phyloP scores from a whole-genome alignment of 768 basidiomycete species.

The Termitomyces sp. region DNA sequence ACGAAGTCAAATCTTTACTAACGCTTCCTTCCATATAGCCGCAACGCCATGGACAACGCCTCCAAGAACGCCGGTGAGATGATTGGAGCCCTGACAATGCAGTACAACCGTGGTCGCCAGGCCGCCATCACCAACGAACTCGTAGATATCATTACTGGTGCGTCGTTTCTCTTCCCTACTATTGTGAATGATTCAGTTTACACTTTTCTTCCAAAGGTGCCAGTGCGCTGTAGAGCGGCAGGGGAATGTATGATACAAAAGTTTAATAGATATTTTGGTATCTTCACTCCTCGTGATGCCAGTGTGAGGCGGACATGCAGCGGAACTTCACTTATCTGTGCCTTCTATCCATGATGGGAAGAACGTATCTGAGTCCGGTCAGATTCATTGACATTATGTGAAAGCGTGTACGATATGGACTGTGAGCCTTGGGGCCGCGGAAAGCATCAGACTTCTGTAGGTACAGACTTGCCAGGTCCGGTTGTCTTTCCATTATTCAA shows the following conservation, averaged over 20 bases:
- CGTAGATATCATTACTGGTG: conserved; percentile 89
- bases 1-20: not conserved
- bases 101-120: conserved; percentile 98
- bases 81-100: conserved; percentile 82
- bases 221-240: conserved; percentile 30
- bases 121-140: conserved; percentile 96
- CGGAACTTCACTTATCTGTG: too few species aligned
- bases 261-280: not conserved
- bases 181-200: not conserved
- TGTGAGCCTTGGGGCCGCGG: not conserved
- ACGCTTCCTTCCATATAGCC: conserved; percentile 34
- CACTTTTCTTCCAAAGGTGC: conserved; percentile 26
- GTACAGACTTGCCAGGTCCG: not conserved
- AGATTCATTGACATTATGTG: too few species aligned
- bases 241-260: not conserved
- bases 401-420: not conserved
- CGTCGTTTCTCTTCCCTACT: conserved; percentile 16
- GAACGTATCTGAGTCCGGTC: too few species aligned
- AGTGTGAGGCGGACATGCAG: not conserved
- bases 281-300: not conserved
- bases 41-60: conserved; percentile 99
- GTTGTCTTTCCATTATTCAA: not conserved
- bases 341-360: too few species aligned
- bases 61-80: conserved; percentile 98
- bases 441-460: not conserved